Percentiles rank a stretch among this genome's conserved stretches.
These are phyloP conservation scores for Aspergillus spinulosporus DNA, from an alignment of 2,329 filamentous ascomycete genomes.

Conservation along the genomic window DNA sequence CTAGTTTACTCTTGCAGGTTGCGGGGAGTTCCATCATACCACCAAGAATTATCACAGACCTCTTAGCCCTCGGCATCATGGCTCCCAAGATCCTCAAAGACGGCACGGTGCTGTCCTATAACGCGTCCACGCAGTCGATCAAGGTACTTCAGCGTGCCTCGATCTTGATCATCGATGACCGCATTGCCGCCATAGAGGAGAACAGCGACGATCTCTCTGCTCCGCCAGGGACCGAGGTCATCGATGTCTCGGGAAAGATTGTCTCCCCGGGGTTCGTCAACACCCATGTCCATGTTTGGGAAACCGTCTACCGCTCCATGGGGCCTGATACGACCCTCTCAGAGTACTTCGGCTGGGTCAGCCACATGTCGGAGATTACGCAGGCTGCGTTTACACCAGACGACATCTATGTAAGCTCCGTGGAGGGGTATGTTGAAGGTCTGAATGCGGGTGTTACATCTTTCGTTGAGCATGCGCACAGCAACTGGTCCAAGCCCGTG, in stretches of 20 bases:
- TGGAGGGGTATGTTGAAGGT: slow-evolving; percentile 52
- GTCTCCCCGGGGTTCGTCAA: slow-evolving; percentile 56
- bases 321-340: slow-evolving; percentile 53
- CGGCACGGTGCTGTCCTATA: slow-evolving; percentile 1
- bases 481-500: slow-evolving; percentile 38
- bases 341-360: slow-evolving; percentile 45
- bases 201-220: background rate
- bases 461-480: slow-evolving; percentile 55
- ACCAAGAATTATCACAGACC: too few relatives aligned
- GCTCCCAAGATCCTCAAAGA: slow-evolving; percentile 7
- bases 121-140: background rate
- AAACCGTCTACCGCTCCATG: slow-evolving; percentile 57
- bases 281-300: slow-evolving; percentile 59
- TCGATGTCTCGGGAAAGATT: slow-evolving; percentile 9
- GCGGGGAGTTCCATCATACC: too few relatives aligned
- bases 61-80: background rate
- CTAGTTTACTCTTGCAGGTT: background rate
- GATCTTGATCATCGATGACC: slow-evolving; percentile 2
- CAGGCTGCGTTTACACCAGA: slow-evolving; percentile 41
- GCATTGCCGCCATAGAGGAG: background rate
- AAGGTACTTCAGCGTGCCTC: slow-evolving; percentile 1
- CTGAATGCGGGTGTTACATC: slow-evolving; percentile 58
- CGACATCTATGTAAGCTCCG: slow-evolving; percentile 51
- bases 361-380: background rate
- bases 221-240: background rate